A percentile compares a stretch with the other conserved stretches of the same genome.
Evolutionary conservation across 495 filamentous ascomycete species (phyloP).

Genomic region (Evernia prunastri): DNA sequence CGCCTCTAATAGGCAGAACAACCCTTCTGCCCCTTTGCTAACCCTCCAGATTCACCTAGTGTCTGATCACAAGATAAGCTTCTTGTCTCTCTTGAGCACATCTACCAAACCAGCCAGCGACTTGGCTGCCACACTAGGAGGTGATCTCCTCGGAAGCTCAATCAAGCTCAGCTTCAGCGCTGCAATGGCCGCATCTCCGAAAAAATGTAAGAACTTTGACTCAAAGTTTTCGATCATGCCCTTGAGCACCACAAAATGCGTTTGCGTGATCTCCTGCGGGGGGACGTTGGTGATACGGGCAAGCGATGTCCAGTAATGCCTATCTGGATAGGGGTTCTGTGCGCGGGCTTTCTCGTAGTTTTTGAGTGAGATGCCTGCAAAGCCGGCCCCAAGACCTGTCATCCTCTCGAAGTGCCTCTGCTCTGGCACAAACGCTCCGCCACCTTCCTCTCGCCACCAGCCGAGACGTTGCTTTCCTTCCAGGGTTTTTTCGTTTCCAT

Average conservation of each 20-base stretch:
- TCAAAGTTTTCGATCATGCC: slow-evolving; percentile 67
- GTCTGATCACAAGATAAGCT: slow-evolving; percentile 41
- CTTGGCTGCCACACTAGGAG: slow-evolving; percentile 48
- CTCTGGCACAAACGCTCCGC: slow-evolving; percentile 51
- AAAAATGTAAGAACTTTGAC: slow-evolving; percentile 65
- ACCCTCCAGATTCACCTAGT: too few species aligned
- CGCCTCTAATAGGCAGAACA: not conserved
- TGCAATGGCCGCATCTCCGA: slow-evolving; percentile 61
- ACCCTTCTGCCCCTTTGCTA: not conserved
- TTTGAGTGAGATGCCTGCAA: slow-evolving; percentile 68
- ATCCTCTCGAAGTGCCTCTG: slow-evolving; percentile 72
- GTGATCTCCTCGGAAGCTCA: slow-evolving; percentile 55
- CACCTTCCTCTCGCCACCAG: slow-evolving; percentile 56
- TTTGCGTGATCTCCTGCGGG: slow-evolving; percentile 56
- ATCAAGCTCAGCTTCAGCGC: slow-evolving; percentile 59
- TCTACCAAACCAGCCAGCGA: slow-evolving; percentile 55
- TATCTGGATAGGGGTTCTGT: slow-evolving; percentile 70
- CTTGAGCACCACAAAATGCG: slow-evolving; percentile 72
- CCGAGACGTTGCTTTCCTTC: slow-evolving; percentile 63
- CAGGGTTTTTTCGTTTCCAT: slow-evolving; percentile 67
- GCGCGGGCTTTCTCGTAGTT: slow-evolving; percentile 64
- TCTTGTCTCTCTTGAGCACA: slow-evolving; percentile 51
- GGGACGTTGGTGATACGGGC: slow-evolving; percentile 69
- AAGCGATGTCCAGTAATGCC: slow-evolving; percentile 72
- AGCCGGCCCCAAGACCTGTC: slow-evolving; percentile 79